Evolutionary conservation across 2,329 filamentous ascomycete genomes (phyloP), one percentile per base, ranked within the genome.

Genomic region (Triangularia setosa): DNA sequence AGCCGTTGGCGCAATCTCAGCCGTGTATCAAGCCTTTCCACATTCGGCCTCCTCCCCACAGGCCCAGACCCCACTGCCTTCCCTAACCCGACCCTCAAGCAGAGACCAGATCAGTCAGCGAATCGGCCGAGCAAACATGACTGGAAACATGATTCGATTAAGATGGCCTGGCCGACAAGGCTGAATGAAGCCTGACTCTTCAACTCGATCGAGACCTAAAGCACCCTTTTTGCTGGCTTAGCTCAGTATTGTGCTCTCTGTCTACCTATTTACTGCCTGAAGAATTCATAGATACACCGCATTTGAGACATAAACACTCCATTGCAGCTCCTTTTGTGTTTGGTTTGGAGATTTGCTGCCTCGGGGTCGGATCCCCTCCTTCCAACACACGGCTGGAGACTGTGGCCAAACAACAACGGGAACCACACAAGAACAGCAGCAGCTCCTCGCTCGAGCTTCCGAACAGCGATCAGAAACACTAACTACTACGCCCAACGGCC

Each of bases 1-100:
- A 77, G 70, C 72, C 70, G 74, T 74, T 77, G 77, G 76, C 72
- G 75, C 76, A 81, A 81, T 80, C 79, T 83, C 80, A 79, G 74
- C 72, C 75, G 68, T 72, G 79, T 81, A 74, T 81, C 81, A 81
- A 76, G 73, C 73, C 74, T 77, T 76, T 66, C 71, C 70, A 8
- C 33, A 69, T 71, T 63, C 58, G 66, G 69, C 33, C 55, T 9
- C 27, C 53, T 61, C 64, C 54, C 63, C 69, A 63, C 64, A 68
- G 63, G 44, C 62, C 65, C 60, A 68, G 61, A 52, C 65, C 67
- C 24, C 60, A 55, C 40, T 40, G 35, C 35, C 30, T 33, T 33
- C 3, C 27, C 27, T 28, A 8, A 8, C 4, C 27, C 27, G 27
- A 28, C 27, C 27, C 27, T 33, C 12, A 12, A 33, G 30, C 30